phyloP scores from a whole-genome alignment of 768 basidiomycete species.

The Vararia minispora region DNA sequence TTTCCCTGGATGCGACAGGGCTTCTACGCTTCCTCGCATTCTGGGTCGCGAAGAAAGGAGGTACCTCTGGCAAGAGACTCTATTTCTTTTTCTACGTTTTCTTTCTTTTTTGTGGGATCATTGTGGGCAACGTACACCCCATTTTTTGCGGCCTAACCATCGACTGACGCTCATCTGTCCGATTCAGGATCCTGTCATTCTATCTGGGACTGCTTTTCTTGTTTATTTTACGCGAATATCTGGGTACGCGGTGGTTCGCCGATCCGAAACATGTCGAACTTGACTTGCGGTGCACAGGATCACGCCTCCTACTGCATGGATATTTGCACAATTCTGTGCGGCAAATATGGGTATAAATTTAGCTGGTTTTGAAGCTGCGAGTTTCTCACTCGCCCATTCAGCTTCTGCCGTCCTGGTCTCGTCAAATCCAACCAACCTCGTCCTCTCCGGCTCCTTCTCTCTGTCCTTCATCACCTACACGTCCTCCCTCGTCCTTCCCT shows the following conservation, averaged over 20 bases:
- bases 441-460: slow-evolving; percentile 78
- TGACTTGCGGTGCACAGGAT: slow-evolving; percentile 12
- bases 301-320: slow-evolving; percentile 45
- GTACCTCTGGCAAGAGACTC: slow-evolving; percentile 56
- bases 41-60: slow-evolving; percentile 69
- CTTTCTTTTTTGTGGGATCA: slow-evolving; percentile 62
- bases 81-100: slow-evolving; percentile 78
- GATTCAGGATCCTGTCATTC: slow-evolving; percentile 71
- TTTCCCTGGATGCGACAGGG: slow-evolving; percentile 85
- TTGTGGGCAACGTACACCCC: slow-evolving; percentile 62
- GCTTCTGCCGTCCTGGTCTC: slow-evolving; percentile 56
- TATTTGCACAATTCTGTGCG: slow-evolving; percentile 66
- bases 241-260: slow-evolving; percentile 17
- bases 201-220: slow-evolving; percentile 84
- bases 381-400: slow-evolving; percentile 2
- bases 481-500: slow-evolving; percentile 75
- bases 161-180: background rate
- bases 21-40: slow-evolving; percentile 80
- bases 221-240: slow-evolving; percentile 77
- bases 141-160: background rate
- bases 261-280: background rate
- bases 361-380: slow-evolving; percentile 29
- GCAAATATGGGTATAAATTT: slow-evolving; percentile 49
- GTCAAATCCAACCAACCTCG: slow-evolving; percentile 90
- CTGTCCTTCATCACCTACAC: slow-evolving; percentile 73